Evolutionary conservation across 139 green algal genomes (phyloP).

Genomic region (Volvox reticuliferus): DNA sequence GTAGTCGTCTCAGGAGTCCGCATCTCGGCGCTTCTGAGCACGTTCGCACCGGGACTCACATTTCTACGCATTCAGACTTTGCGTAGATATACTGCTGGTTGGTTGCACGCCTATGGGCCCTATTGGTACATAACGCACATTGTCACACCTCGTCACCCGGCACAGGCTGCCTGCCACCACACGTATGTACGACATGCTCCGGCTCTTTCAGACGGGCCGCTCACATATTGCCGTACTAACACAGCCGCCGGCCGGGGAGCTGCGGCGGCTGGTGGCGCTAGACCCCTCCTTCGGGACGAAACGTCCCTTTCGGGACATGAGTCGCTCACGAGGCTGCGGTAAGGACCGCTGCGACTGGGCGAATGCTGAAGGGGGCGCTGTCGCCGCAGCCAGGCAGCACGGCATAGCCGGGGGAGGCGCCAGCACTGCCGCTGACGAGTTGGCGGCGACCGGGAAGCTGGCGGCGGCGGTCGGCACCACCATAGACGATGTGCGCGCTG

Average conservation of each 20-base stretch:
- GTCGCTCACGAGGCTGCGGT: neutral
- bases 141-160: too few species aligned
- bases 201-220: constrained; percentile 86
- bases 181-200: constrained; percentile 90
- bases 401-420: neutral
- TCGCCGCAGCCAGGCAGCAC: neutral
- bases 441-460: neutral
- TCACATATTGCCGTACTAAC: constrained; percentile 86
- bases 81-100: too few species aligned
- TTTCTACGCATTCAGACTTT: too few species aligned
- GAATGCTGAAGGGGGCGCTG: too few species aligned
- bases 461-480: neutral
- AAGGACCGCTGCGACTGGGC: too few species aligned
- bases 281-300: neutral
- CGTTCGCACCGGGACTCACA: too few species aligned
- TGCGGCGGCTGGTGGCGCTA: neutral
- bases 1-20: too few species aligned
- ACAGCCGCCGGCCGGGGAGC: constrained; percentile 53
- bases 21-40: too few species aligned
- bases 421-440: neutral
- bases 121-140: too few species aligned
- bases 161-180: constrained; percentile 46
- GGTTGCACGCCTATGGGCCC: too few species aligned
- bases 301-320: neutral
- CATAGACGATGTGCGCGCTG: neutral